Evolutionary conservation across 805 yeast species (phyloP).

Genomic region (Clavispora asparagi): DNA sequence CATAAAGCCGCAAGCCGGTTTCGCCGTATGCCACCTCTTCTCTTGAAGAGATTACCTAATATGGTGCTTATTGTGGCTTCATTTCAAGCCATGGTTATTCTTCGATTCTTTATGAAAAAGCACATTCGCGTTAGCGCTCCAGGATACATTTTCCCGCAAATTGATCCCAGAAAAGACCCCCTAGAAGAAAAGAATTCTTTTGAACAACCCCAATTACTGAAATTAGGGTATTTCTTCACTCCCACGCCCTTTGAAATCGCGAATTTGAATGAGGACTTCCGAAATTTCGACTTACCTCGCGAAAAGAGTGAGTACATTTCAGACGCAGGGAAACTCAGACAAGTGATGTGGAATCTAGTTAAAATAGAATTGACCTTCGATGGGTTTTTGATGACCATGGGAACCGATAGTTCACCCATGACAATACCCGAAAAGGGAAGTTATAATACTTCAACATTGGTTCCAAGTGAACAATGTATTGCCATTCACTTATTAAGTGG

Average conservation of each 20-base stretch:
- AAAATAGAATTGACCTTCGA: background rate
- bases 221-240: constrained; percentile 6
- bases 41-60: constrained; percentile 5
- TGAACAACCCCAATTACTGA: background rate
- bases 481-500: constrained; percentile 3
- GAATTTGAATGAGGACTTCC: constrained; percentile 16
- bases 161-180: background rate
- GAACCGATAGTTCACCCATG: background rate
- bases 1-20: constrained; percentile 22
- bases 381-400: background rate
- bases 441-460: background rate
- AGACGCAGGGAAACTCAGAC: background rate
- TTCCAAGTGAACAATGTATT: constrained; percentile 12
- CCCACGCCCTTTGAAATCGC: constrained; percentile 22
- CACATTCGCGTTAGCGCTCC: background rate
- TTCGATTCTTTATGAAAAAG: constrained; percentile 11
- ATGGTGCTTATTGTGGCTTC: constrained; percentile 7
- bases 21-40: constrained; percentile 9
- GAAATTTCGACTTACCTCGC: constrained; percentile 19
- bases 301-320: background rate
- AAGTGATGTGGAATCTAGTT: background rate
- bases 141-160: background rate
- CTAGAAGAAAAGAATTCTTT: background rate
- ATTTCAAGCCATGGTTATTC: constrained; percentile 11
- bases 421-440: background rate